phyloP scores from a whole-genome alignment of 257 asterid species.

The Nicotiana attenuata region DNA sequence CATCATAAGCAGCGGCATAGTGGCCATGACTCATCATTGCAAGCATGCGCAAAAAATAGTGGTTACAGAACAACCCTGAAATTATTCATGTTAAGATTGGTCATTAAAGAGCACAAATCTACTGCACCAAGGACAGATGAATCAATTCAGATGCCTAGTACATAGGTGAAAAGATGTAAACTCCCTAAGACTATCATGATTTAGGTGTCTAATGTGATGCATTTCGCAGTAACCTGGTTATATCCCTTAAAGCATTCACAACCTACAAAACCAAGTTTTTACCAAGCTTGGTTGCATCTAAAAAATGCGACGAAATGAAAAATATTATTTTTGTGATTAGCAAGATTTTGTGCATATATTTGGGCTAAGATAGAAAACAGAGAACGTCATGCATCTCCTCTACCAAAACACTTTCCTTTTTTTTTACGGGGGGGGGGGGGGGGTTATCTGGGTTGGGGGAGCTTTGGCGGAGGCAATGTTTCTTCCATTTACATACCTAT shows the following conservation, averaged over 20 bases:
- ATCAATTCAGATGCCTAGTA: neutral
- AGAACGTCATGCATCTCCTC: neutral
- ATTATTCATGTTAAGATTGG: neutral
- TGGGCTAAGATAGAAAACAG: neutral
- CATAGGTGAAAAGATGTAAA: neutral
- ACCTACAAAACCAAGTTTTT: neutral
- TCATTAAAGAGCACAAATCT: neutral
- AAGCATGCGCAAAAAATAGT: slow-evolving; percentile 88
- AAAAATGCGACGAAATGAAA: neutral
- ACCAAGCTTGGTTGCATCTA: neutral
- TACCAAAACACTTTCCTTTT: neutral
- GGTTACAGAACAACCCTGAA: slow-evolving; percentile 78
- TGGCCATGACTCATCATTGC: slow-evolving; percentile 65
- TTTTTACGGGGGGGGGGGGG: neutral
- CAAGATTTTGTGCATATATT: neutral
- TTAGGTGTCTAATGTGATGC: neutral
- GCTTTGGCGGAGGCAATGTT: neutral
- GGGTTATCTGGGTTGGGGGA: neutral
- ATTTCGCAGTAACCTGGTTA: neutral
- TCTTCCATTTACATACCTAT: slow-evolving; percentile 48
- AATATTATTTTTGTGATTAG: neutral
- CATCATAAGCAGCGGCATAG: slow-evolving; percentile 54
- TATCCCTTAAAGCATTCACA: neutral
- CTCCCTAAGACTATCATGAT: neutral
- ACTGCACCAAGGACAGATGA: neutral